Base-by-base conservation (phyloP, 306 rosid species). In the Lablab purpureus region DNA sequence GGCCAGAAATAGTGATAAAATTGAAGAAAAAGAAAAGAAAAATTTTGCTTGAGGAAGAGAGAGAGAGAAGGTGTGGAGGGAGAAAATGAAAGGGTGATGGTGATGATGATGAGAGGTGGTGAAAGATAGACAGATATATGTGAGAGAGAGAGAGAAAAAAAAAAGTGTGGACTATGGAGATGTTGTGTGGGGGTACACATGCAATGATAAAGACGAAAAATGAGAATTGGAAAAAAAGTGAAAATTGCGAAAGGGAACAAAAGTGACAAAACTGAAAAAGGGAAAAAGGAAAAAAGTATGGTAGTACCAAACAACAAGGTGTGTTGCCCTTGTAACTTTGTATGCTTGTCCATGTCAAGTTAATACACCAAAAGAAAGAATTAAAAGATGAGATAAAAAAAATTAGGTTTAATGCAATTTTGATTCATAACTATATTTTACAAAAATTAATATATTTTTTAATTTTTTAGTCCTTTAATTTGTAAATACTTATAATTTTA, bases 51-150 rank as follows among this genome's bases (percentile, higher is more conserved):
- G 45, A 2, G 45, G 4, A 18, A 40, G 51, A 63, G 63, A 65
- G 72, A 82, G 62, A 54, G 45, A 56, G 80, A 23, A 18, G 71
- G 90, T 84, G 85, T 85, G 90, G 58, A 28, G 77, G 47, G 83
- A 77, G 76, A 68, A 41, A 83, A 60, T 68, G 82, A 82, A 80
- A 74, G 71, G 88, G 70, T 80, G 73, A 71, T 73, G 76, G 45
- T 84, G 55, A 19, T 17, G 22, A 62, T 80, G 73, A 76, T 64
- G 80, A 83, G 81, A 73, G 56, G 80, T 19, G 83, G 83, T 58
- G 80, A 77, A 73, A 50, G 77, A 71, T 83, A 81, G 77, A 78
- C 21, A 77, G 81, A 85, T 51, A 75, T 22, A 54, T 34, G 87
- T 76, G 67, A 75, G 83, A 28, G 81, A 69, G 28, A 32, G 8